phyloP scores from a whole-genome alignment of 768 basidiomycete genomes.

The Cystobasidium tubakii region DNA sequence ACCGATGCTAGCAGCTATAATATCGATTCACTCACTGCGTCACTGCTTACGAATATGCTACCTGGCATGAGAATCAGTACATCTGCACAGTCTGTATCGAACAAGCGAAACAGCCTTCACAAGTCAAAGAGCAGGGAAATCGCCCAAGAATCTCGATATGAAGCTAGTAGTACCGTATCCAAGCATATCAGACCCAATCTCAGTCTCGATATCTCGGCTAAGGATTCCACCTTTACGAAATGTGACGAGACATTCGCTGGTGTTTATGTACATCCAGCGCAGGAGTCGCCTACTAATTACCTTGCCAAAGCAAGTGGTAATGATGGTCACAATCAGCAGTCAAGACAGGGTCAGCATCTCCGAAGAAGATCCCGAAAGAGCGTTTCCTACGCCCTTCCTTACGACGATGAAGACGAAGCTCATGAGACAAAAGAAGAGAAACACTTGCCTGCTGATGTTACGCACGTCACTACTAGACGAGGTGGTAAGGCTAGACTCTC shows the following conservation, averaged over 20 bases:
- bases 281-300: neutral
- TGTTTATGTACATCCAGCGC: neutral
- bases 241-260: neutral
- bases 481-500: neutral
- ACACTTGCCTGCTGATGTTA: neutral
- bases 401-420: neutral
- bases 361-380: conserved; percentile 15
- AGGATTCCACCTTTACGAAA: conserved; percentile 14
- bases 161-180: neutral
- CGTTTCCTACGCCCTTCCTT: conserved; percentile 4
- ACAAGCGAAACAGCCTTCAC: conserved; percentile 11
- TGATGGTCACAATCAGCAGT: neutral
- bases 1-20: neutral
- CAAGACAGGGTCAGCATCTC: conserved; percentile 11
- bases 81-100: neutral
- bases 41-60: conserved; percentile 14
- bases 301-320: neutral
- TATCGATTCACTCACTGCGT: conserved; percentile 14
- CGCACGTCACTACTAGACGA: neutral
- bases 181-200: neutral
- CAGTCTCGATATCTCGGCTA: conserved; percentile 7
- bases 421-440: neutral
- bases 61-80: conserved; percentile 18
- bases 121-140: neutral
- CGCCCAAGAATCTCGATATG: neutral